phyloP scores from a whole-genome alignment of 306 rosid genomes.

The Sphenostylis stenocarpa region DNA sequence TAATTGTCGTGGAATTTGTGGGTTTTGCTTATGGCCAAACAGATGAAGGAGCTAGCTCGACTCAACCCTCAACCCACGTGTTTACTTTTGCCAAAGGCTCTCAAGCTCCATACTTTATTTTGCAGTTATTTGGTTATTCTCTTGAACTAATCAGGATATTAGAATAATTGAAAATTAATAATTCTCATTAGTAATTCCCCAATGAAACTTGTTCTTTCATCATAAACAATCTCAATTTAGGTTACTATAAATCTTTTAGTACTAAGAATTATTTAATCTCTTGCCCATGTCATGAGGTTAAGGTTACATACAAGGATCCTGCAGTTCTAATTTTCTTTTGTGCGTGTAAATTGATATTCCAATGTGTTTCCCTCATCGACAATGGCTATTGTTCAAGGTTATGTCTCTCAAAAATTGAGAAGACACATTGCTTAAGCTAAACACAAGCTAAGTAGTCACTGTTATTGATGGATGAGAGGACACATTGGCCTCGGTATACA shows the following conservation, averaged over 20 bases:
- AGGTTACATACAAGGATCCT: not conserved
- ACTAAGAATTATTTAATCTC: not conserved
- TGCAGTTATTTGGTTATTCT: not conserved
- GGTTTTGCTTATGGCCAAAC: constrained; percentile 1
- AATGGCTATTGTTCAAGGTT: not conserved
- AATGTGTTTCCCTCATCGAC: not conserved
- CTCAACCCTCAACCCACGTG: constrained; percentile 27
- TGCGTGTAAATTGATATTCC: not conserved
- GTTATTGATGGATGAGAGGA: not conserved
- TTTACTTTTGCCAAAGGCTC: constrained; percentile 32
- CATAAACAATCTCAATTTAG: not conserved
- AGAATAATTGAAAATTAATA: not conserved
- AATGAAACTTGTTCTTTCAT: not conserved
- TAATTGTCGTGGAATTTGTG: not conserved
- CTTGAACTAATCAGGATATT: not conserved
- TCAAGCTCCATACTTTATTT: constrained; percentile 23
- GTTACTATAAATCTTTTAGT: not conserved
- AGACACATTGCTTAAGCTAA: not conserved
- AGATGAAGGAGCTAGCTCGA: constrained; percentile 16
- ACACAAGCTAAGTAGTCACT: not conserved
- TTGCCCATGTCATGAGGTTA: not conserved
- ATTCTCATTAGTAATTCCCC: not conserved
- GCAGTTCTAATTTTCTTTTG: not conserved
- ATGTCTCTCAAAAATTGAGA: not conserved
- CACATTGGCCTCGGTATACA: not conserved